These are phyloP conservation scores for Edaphochlamys debaryana DNA, from an alignment of 139 green algal genomes.

Conservation along the genomic window DNA sequence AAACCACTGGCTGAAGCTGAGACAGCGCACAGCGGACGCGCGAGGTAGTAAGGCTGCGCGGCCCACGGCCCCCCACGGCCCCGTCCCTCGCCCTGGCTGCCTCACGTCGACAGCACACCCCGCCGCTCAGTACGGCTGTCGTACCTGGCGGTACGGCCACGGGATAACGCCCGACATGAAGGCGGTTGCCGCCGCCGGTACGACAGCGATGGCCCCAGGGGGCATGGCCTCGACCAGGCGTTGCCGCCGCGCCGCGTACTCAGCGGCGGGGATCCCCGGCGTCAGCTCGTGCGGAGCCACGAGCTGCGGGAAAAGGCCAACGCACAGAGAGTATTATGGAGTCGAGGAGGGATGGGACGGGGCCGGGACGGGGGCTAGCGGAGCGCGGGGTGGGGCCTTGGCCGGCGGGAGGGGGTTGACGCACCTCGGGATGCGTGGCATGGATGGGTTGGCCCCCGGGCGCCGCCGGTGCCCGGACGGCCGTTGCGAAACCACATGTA, in stretches of 20 bases:
- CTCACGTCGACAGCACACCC: too few species aligned
- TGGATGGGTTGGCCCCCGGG: background rate
- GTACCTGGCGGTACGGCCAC: constrained; percentile 79
- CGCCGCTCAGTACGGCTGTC: too few species aligned
- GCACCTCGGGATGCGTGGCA: background rate
- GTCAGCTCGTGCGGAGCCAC: constrained; percentile 67
- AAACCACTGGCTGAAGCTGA: too few species aligned
- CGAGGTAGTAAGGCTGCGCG: too few species aligned
- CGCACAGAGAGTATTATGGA: background rate
- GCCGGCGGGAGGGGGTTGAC: background rate
- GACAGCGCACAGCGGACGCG: too few species aligned
- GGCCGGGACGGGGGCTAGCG: background rate
- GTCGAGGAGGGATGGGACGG: too few species aligned
- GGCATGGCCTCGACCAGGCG: constrained; percentile 66
- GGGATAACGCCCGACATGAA: constrained; percentile 89
- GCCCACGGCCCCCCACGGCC: too few species aligned
- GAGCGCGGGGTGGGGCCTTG: too few species aligned
- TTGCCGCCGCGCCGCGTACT: constrained; percentile 66
- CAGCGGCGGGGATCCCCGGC: constrained; percentile 64
- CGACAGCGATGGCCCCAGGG: constrained; percentile 69
- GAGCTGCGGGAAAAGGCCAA: constrained; percentile 47
- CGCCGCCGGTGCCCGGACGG: too few species aligned
- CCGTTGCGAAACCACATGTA: too few species aligned
- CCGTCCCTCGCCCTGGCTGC: too few species aligned
- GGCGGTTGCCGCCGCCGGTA: constrained; percentile 66